phyloP scores from a whole-genome alignment of 176 grass and related monocot species.

The Eremochloa ophiuroides region DNA sequence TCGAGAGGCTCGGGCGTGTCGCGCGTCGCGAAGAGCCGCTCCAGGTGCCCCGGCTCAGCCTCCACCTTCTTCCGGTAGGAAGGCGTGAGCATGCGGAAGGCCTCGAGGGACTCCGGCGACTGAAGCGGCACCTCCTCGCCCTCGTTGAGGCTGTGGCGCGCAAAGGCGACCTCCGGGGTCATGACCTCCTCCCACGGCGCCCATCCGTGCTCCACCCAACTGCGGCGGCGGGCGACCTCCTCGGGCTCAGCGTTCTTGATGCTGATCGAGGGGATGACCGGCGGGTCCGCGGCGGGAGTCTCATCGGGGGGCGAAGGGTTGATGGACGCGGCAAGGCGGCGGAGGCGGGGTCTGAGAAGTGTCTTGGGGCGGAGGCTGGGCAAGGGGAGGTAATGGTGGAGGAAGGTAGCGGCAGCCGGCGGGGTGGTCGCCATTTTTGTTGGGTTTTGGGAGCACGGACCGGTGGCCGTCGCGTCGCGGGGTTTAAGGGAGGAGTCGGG shows the following conservation, averaged over 20 bases:
- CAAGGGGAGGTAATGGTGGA: slow-evolving; percentile 28
- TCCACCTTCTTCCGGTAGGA: slow-evolving; percentile 84
- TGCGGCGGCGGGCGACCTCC: slow-evolving; percentile 58
- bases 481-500: slow-evolving; percentile 13
- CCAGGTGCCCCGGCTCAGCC: slow-evolving; percentile 65
- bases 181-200: slow-evolving; percentile 89
- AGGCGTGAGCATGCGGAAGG: slow-evolving; percentile 87
- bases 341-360: background rate
- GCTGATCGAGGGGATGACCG: slow-evolving; percentile 43
- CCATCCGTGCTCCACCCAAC: slow-evolving; percentile 84
- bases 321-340: slow-evolving; percentile 26
- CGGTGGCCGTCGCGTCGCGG: slow-evolving; percentile 9
- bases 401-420: slow-evolving; percentile 34
- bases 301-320: slow-evolving; percentile 53
- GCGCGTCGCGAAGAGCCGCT: slow-evolving; percentile 66
- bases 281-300: slow-evolving; percentile 45
- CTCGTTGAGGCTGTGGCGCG: slow-evolving; percentile 79
- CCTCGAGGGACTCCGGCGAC: slow-evolving; percentile 73
- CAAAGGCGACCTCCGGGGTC: slow-evolving; percentile 80
- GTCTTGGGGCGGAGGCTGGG: slow-evolving; percentile 34
- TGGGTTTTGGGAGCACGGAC: slow-evolving; percentile 14
- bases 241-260: slow-evolving; percentile 51
- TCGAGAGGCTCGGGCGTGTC: slow-evolving; percentile 76
- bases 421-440: slow-evolving; percentile 45
- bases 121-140: slow-evolving; percentile 92